Evolutionary conservation across 148 eudicot genomes (phyloP).

Genomic region (Dianthus caryophyllus): DNA sequence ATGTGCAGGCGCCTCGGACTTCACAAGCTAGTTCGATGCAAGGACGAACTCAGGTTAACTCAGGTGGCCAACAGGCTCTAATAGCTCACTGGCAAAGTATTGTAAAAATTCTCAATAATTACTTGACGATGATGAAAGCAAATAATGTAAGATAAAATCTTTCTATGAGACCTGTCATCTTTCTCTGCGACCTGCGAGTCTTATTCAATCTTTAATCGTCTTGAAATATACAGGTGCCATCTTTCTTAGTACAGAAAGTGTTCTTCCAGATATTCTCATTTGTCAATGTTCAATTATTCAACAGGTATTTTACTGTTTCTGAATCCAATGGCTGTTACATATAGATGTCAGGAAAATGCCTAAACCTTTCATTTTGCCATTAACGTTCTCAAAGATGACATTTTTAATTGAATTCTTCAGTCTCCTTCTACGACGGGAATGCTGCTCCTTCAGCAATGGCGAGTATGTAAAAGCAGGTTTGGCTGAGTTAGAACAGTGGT

Average conservation of each 20-base stretch:
- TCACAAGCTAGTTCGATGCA: slow-evolving; percentile 83
- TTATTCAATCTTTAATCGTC: slow-evolving; percentile 9
- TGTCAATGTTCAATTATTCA: slow-evolving; percentile 92
- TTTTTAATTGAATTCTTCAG: slow-evolving; percentile 33
- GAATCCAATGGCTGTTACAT: too few relatives aligned
- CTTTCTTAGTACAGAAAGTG: slow-evolving; percentile 74
- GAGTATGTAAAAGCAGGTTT: slow-evolving; percentile 92
- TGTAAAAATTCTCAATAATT: slow-evolving; percentile 68
- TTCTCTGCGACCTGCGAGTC: not conserved
- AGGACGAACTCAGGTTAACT: slow-evolving; percentile 80
- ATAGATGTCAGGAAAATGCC: too few relatives aligned
- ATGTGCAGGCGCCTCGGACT: slow-evolving; percentile 83
- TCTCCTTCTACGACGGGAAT: slow-evolving; percentile 93
- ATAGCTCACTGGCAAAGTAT: slow-evolving; percentile 98
- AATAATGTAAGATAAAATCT: slow-evolving; percentile 52
- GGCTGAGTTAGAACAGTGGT: slow-evolving; percentile 97
- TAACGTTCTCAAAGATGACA: not conserved
- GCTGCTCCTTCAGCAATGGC: slow-evolving; percentile 97
- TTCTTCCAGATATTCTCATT: slow-evolving; percentile 89
- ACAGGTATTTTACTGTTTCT: slow-evolving; percentile 46
- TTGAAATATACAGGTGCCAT: slow-evolving; percentile 55
- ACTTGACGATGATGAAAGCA: slow-evolving; percentile 73
- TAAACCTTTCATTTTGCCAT: too few relatives aligned
- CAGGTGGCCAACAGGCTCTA: slow-evolving; percentile 87
- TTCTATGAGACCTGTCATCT: not conserved